A percentile compares a stretch with the other conserved stretches of the same genome.
Conservation (phyloP, 2,329 filamentous ascomycete species). For the Fusarium mangiferae region DNA sequence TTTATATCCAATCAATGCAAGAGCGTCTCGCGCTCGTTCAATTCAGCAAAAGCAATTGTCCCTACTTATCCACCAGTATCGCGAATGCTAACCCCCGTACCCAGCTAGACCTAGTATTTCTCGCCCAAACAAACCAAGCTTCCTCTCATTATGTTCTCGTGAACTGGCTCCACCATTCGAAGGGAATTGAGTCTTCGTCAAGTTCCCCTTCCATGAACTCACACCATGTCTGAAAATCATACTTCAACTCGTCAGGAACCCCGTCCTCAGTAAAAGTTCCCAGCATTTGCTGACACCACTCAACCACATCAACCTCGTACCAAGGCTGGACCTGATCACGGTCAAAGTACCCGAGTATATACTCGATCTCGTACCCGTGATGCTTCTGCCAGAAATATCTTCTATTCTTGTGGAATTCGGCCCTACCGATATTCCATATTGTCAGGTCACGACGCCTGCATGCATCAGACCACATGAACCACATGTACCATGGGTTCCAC, state of each 20-base stretch:
- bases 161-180: background rate
- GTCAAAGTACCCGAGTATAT: background rate
- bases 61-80: background rate
- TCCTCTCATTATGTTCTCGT: background rate
- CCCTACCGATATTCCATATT: background rate
- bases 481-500: constrained; percentile 8
- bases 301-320: background rate
- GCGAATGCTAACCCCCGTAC: background rate
- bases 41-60: too few relatives aligned
- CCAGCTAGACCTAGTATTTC: background rate
- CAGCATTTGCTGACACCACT: background rate
- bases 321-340: background rate
- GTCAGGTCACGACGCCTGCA: background rate
- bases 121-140: background rate
- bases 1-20: background rate
- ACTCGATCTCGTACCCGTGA: background rate
- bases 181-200: background rate
- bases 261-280: background rate
- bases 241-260: background rate
- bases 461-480: background rate
- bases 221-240: background rate
- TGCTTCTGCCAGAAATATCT: background rate
- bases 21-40: background rate
- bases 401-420: background rate
- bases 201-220: background rate